Base-by-base conservation (phyloP, 2,329 filamentous ascomycete genomes). In the Endothia cerciana region DNA sequence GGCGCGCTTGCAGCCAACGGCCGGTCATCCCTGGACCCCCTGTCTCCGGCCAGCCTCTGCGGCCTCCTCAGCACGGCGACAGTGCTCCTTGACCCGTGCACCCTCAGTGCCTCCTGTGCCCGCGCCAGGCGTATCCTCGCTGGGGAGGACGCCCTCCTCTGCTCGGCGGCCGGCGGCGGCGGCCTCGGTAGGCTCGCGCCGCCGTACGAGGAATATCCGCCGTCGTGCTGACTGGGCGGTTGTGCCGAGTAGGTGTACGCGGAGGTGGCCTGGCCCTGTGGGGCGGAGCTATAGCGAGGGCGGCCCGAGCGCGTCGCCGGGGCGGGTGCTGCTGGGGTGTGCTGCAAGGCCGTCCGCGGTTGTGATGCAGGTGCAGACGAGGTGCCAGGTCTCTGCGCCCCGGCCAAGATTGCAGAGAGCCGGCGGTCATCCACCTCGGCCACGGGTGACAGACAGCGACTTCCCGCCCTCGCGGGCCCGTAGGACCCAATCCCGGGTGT, bases 81-180 rank as follows among this genome's bases (percentile, higher is more conserved):
- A 2, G 57, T 65, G 1, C 49, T 45, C 53, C 36, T 60, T 1
- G 56, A 22, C 25, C 60, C 58, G n/a, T 63, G 53, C 6, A 62
- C 59, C 45, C 60, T 59, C 7, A 68, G 7, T 22, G 66, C 66
- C 19, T 68, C 66, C 40, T 68, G 66, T 3, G 66, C 66, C 22
- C 64, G 43, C 7, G 43, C 15, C 0, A 68, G 58, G 36, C 66
- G 28, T 15, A 66, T 65, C 45, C 66, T 45, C 19, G 66, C 64
- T 0, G 64, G 60, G 2, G 66, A 59, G 1, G 65, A 58, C 4
- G 63, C 63, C 2, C 63, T 56, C 19, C 47, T 41, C 13, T 58
- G 62, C 28, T 61, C 43, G 17, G 19, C 17, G 1, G n/a, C 63
- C 2, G 60, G 47, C 7, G 63, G 60, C 19, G 66, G 63, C 13